These are phyloP conservation scores for Colletotrichum orchidophilum DNA, from an alignment of 2,329 filamentous ascomycete species.

Conservation along the genomic window DNA sequence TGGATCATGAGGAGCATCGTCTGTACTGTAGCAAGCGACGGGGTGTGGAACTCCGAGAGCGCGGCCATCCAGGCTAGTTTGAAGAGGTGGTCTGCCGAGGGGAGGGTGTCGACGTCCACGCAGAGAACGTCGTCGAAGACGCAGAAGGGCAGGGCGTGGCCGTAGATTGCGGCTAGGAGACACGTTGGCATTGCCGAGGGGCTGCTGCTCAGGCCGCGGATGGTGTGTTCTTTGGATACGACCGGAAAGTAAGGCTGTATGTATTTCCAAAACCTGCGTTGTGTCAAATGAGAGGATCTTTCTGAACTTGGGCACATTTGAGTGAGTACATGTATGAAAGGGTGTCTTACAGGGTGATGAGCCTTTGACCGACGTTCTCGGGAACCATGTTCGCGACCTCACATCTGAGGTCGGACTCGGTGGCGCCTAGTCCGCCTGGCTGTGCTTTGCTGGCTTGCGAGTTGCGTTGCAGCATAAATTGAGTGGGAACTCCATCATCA, in stretches of 20 bases:
- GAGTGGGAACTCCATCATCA: conserved; percentile 10
- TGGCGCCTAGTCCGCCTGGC: background rate
- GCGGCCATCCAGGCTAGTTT: conserved; percentile 24
- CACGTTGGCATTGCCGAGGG: conserved; percentile 7
- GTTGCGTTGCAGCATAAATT: conserved; percentile 27
- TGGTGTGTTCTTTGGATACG: background rate
- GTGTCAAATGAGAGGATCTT: background rate
- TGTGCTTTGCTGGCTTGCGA: conserved; percentile 18
- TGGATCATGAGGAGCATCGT: conserved; percentile 27
- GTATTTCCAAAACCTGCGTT: conserved; percentile 20
- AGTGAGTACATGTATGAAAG: background rate
- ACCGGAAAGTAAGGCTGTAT: conserved; percentile 24
- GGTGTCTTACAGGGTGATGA: conserved; percentile 9
- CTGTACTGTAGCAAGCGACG: conserved; percentile 12
- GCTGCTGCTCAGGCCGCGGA: background rate
- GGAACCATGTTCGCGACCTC: conserved; percentile 10
- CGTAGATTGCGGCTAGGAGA: conserved; percentile 15
- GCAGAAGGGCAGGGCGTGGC: conserved; percentile 14
- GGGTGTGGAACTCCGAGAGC: conserved; percentile 8
- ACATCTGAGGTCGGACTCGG: background rate
- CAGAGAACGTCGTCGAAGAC: conserved; percentile 26
- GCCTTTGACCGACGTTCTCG: conserved; percentile 12
- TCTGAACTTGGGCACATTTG: background rate
- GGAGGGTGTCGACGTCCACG: conserved; percentile 12
- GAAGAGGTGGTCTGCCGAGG: conserved; percentile 17